Conservation (phyloP, 2,329 filamentous ascomycete species). For the Rutstroemia sp. region DNA sequence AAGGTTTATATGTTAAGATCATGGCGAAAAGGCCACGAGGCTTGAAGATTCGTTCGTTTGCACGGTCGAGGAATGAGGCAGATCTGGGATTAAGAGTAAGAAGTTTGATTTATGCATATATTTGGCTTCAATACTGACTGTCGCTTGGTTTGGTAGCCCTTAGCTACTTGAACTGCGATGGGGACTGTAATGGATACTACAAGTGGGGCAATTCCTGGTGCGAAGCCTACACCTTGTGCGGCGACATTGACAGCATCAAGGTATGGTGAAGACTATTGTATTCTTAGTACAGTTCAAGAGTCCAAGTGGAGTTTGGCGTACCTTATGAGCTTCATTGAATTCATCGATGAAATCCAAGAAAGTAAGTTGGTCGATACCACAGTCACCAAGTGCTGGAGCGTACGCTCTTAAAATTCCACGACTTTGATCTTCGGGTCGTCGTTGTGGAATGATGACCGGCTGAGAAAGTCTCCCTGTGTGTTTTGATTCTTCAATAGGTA, state of each 20-base stretch:
- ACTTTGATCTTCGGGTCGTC: slow-evolving; percentile 37
- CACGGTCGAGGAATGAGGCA: slow-evolving; percentile 45
- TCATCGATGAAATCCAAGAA: slow-evolving; percentile 42
- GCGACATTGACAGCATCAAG: slow-evolving; percentile 36
- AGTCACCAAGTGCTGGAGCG: slow-evolving; percentile 36
- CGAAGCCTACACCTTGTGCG: slow-evolving; percentile 31
- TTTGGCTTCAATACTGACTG: not conserved
- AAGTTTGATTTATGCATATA: too few species aligned
- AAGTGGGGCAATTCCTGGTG: slow-evolving; percentile 33
- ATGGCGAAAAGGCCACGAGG: slow-evolving; percentile 46
- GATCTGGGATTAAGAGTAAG: slow-evolving; percentile 7
- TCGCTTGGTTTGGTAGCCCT: slow-evolving; percentile 22
- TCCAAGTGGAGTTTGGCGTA: not conserved
- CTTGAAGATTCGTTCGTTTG: slow-evolving; percentile 48
- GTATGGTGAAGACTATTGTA: slow-evolving; percentile 23
- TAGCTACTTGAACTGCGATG: slow-evolving; percentile 33
- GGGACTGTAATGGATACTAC: slow-evolving; percentile 37
- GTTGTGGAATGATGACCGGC: slow-evolving; percentile 45
- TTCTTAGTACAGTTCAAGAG: slow-evolving; percentile 6
- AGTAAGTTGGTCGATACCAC: slow-evolving; percentile 38
- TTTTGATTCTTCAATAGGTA: not conserved
- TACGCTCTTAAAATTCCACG: slow-evolving; percentile 42
- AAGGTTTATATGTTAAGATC: slow-evolving; percentile 44
- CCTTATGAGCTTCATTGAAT: slow-evolving; percentile 32
- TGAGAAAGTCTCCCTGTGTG: slow-evolving; percentile 12